Base-by-base conservation (phyloP, 176 grass and related monocot genomes). In the Otatea glauca region DNA sequence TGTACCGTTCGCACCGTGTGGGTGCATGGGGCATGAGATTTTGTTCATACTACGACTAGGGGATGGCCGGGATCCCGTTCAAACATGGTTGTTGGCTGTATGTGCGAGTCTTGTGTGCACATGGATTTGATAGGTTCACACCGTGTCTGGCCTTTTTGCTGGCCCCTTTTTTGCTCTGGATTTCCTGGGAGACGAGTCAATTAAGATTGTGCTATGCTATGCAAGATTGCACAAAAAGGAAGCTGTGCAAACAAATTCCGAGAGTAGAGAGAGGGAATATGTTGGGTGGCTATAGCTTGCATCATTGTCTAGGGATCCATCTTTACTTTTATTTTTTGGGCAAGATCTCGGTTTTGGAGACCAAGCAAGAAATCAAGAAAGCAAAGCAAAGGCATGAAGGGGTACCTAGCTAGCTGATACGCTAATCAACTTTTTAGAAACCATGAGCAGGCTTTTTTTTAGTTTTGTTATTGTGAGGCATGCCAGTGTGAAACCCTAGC, bases 401-500 rank as follows among this genome's bases (percentile, higher is more conserved):
- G 51, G 49, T 9, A 77, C 17, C 21, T 76, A 44, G 83, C 53
- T 14, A 39, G 65, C 49, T 37, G 42, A 53, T 67, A 37, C 45
- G 72, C 48, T 37, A 51, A 64, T 32, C 55, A 68, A 63, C 35
- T 21, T 54, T 59, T 75, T 54, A 18, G 18, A 47, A 84, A 82
- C 60, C 49, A 73, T 54, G 39, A 39, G 18, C 10, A 14, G 4
- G 7, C 25, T 35, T 42, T 73, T 62, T 44, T 25, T 37, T 2
- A 11, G 5, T 59, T 49, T 74, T 34, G 41, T 78, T 61, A 81
- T 81, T 88, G 60, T 91, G 82, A 42, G 78, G 72, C 75, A 74
- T 83, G 79, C 72, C 48, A 80, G 83, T 86, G 81, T 88, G 75
- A 94, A 97, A 91, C 91, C 92, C 88, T 93, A 91, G 61, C 77